These are phyloP conservation scores for Lycium ferocissimum DNA, from an alignment of 257 asterid genomes.

Conservation along the genomic window DNA sequence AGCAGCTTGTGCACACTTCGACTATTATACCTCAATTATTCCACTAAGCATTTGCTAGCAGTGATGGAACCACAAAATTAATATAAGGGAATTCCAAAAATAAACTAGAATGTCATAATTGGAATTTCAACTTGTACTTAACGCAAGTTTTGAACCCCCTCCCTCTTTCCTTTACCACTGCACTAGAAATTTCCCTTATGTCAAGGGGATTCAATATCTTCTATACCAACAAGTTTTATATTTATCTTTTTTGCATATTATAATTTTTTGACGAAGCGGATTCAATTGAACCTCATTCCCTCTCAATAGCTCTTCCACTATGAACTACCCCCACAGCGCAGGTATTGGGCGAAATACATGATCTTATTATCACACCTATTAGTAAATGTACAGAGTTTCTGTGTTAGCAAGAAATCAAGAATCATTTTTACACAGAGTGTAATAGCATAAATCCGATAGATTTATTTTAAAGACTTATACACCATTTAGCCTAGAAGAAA, in stretches of 20 bases:
- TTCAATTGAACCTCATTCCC: no score
- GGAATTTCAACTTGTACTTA: not conserved
- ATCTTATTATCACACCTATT: not conserved
- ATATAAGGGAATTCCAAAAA: not conserved
- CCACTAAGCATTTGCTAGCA: no score
- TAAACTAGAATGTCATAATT: not conserved
- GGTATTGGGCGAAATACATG: not conserved
- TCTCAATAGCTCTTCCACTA: not conserved
- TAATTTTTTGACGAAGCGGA: no score
- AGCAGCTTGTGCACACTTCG: no score
- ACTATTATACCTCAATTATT: no score
- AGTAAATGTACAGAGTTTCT: not conserved
- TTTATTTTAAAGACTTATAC: not conserved
- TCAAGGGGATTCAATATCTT: not conserved
- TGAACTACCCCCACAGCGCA: not conserved
- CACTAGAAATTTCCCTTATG: not conserved
- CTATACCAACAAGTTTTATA: not conserved
- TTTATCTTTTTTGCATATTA: not conserved
- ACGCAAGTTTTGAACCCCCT: not conserved
- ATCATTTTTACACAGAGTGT: not conserved
- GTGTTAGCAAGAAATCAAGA: not conserved
- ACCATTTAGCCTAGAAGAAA: not conserved
- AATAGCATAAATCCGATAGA: not conserved
- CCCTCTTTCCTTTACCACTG: not conserved
- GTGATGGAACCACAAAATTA: no score